Evolutionary conservation across 208 protist genomes (phyloP).

Genomic region (Crithidia expoeki): DNA sequence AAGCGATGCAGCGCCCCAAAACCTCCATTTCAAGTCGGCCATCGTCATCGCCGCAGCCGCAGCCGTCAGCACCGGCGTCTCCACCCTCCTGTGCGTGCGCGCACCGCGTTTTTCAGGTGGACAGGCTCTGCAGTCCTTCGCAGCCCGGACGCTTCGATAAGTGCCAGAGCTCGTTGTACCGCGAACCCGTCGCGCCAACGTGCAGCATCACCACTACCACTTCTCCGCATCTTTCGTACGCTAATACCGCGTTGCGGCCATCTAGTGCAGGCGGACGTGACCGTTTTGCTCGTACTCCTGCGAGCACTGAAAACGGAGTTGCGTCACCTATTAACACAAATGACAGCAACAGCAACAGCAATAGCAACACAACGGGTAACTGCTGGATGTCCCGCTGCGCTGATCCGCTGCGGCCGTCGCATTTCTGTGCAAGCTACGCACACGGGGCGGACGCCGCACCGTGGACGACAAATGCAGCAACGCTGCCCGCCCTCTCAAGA

Average conservation of each 20-base stretch:
- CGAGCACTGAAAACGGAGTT: neutral
- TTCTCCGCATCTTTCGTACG: neutral
- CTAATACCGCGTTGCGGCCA: neutral
- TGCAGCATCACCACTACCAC: neutral
- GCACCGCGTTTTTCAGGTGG: neutral
- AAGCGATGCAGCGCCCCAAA: neutral
- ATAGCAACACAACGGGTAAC: neutral
- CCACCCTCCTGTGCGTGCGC: no score
- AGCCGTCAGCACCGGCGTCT: neutral
- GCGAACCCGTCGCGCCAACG: no score
- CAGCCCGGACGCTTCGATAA: neutral
- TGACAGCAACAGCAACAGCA: neutral
- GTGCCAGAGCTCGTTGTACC: no score
- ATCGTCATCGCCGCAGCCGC: neutral
- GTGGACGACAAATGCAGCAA: neutral
- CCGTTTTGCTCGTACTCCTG: neutral
- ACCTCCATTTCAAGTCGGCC: neutral
- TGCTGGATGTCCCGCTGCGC: neutral
- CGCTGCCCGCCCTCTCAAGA: neutral
- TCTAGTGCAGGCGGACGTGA: neutral
- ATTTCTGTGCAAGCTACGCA: neutral
- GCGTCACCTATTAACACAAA: neutral
- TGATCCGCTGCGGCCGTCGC: neutral
- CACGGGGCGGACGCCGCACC: neutral
- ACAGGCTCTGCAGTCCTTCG: neutral